Percentiles rank a stretch among this genome's conserved stretches.
Evolutionary conservation across 2,329 filamentous ascomycete genomes (phyloP).

Genomic region (Grosmannia clavigera): DNA sequence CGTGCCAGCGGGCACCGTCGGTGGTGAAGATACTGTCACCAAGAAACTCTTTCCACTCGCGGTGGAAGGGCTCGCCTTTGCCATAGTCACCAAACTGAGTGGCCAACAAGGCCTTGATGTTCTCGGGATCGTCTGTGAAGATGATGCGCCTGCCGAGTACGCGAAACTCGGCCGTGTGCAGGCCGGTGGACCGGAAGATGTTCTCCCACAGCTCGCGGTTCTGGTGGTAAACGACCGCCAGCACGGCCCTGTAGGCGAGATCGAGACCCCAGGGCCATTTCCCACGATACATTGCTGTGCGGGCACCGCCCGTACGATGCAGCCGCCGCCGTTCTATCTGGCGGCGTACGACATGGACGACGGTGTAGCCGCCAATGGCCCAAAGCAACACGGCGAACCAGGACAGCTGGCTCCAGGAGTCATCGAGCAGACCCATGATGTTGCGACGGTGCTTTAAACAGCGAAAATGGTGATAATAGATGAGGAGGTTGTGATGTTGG

Average conservation of each 20-base stretch:
- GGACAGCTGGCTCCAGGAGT: slow-evolving; percentile 28
- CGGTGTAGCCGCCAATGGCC: slow-evolving; percentile 22
- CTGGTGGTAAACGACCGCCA: slow-evolving; percentile 35
- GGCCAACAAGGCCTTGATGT: slow-evolving; percentile 83
- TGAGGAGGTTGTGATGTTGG: too few species aligned
- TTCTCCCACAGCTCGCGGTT: slow-evolving; percentile 50
- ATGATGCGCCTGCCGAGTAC: slow-evolving; percentile 47
- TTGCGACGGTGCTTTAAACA: background rate
- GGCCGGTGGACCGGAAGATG: slow-evolving; percentile 30
- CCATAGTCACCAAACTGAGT: slow-evolving; percentile 79
- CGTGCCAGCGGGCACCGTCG: slow-evolving; percentile 68
- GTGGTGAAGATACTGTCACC: slow-evolving; percentile 70
- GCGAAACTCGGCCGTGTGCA: slow-evolving; percentile 49
- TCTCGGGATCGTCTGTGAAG: slow-evolving; percentile 73
- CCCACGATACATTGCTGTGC: background rate
- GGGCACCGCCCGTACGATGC: slow-evolving; percentile 8
- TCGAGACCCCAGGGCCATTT: slow-evolving; percentile 42
- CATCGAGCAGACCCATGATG: background rate
- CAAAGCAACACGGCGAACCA: slow-evolving; percentile 25
- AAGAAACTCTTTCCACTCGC: slow-evolving; percentile 63
- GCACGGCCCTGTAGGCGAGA: slow-evolving; percentile 45
- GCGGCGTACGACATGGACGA: slow-evolving; percentile 19
- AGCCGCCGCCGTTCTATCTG: slow-evolving; percentile 3
- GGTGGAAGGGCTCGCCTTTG: slow-evolving; percentile 64
- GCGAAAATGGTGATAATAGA: too few species aligned